These are phyloP conservation scores for Diaporthe nobilis DNA, from an alignment of 2,329 filamentous ascomycete genomes.

Conservation along the genomic window DNA sequence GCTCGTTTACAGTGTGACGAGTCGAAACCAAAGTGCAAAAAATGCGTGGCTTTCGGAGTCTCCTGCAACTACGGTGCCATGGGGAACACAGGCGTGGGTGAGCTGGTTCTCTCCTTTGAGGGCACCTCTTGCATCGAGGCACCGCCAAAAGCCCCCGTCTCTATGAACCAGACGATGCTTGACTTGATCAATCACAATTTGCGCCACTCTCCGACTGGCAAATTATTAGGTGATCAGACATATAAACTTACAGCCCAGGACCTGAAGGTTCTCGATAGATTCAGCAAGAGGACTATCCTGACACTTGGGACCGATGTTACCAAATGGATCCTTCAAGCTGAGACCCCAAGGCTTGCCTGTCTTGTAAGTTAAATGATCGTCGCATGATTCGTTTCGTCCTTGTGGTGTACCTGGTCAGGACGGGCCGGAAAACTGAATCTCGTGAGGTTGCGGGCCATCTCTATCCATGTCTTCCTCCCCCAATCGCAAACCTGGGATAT, in stretches of 20 bases:
- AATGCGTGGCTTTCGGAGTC: constrained; percentile 62
- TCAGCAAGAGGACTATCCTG: constrained; percentile 58
- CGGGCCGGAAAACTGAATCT: rapidly evolving
- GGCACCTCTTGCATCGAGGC: constrained; percentile 44
- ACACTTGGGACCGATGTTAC: constrained; percentile 54
- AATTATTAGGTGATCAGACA: constrained; percentile 44
- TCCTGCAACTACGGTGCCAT: constrained; percentile 60
- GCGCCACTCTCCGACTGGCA: constrained; percentile 38
- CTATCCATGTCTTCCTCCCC: no score
- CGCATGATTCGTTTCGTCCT: not conserved
- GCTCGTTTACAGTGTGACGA: constrained; percentile 66
- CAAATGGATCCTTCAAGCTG: constrained; percentile 52
- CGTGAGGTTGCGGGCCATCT: not conserved
- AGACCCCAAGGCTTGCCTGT: constrained; percentile 55
- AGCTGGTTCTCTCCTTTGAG: constrained; percentile 51
- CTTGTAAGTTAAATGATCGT: constrained; percentile 50
- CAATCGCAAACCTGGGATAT: no score
- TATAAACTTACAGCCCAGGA: constrained; percentile 52
- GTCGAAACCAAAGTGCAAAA: constrained; percentile 61
- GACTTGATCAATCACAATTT: constrained; percentile 44
- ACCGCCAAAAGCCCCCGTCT: constrained; percentile 42
- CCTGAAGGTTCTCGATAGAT: constrained; percentile 56
- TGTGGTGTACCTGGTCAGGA: no score
- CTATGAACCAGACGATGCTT: constrained; percentile 42
- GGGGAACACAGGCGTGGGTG: constrained; percentile 39